Evolutionary conservation across 768 basidiomycete species (phyloP).

Genomic region (Coprinopsis sp.): DNA sequence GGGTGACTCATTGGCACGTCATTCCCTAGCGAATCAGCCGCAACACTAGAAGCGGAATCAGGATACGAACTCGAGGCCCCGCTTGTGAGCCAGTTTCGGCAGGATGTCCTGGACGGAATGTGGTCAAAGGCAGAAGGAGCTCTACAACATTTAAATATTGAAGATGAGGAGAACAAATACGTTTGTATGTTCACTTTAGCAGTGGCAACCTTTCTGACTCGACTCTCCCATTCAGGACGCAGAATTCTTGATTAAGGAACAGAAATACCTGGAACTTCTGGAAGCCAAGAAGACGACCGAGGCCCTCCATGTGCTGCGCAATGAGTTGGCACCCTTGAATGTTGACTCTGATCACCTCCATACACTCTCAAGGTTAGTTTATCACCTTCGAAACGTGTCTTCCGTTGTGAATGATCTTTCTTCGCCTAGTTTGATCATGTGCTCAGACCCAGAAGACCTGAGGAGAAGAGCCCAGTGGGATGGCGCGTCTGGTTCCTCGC

Average conservation of each 20-base stretch:
- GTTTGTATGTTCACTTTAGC: constrained; percentile 7
- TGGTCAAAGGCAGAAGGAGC: constrained; percentile 78
- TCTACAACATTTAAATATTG: constrained; percentile 63
- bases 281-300: constrained; percentile 75
- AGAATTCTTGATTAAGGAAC: constrained; percentile 83
- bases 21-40: constrained; percentile 71
- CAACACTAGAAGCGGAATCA: constrained; percentile 87
- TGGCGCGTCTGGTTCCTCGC: constrained; percentile 76
- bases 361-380: constrained; percentile 72
- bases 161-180: constrained; percentile 54
- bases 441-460: constrained; percentile 78
- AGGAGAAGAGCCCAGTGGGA: constrained; percentile 83
- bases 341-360: constrained; percentile 80
- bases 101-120: constrained; percentile 70
- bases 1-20: not conserved
- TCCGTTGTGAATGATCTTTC: constrained; percentile 9
- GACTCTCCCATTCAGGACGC: constrained; percentile 52
- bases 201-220: constrained; percentile 3
- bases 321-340: constrained; percentile 81
- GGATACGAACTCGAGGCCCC: constrained; percentile 81
- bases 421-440: constrained; percentile 80
- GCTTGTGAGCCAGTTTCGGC: constrained; percentile 75
- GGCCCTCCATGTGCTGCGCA: constrained; percentile 81
- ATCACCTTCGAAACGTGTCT: constrained; percentile 7
- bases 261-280: constrained; percentile 93